These are phyloP conservation scores for Podochytrium sp. DNA, from an alignment of 192 early-diverging fungal species.

Conservation along the genomic window DNA sequence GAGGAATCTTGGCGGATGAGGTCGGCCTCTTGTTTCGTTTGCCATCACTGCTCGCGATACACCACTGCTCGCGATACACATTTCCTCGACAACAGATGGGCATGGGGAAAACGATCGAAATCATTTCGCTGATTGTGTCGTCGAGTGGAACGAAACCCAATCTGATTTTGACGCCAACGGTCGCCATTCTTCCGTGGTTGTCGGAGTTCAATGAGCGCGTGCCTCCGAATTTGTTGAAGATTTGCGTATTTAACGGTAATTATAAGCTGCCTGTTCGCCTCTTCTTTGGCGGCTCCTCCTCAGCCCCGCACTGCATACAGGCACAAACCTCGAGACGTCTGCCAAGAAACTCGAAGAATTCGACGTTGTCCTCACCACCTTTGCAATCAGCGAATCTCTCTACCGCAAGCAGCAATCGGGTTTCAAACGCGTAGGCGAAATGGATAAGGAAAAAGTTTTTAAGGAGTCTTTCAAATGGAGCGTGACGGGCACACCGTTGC, in stretches of 20 bases:
- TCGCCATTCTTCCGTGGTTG: slow-evolving; percentile 89
- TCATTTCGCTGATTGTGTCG: slow-evolving; percentile 75
- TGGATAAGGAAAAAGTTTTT: slow-evolving; percentile 65
- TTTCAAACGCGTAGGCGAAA: slow-evolving; percentile 60
- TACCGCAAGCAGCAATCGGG: slow-evolving; percentile 78
- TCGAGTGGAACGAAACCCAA: slow-evolving; percentile 69
- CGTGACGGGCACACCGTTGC: slow-evolving; percentile 89
- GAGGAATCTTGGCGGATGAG: slow-evolving; percentile 25
- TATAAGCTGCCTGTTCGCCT: too few species aligned
- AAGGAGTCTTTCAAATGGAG: slow-evolving; percentile 74
- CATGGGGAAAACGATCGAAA: slow-evolving; percentile 87
- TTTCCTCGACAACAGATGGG: too few species aligned
- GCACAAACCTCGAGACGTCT: slow-evolving; percentile 16
- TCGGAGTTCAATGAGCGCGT: slow-evolving; percentile 72
- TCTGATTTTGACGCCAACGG: slow-evolving; percentile 84
- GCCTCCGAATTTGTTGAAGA: slow-evolving; percentile 60
- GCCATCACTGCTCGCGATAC: too few species aligned
- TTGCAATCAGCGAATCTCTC: slow-evolving; percentile 74
- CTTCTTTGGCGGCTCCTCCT: neutral
- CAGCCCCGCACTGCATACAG: neutral
- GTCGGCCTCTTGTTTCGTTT: too few species aligned
- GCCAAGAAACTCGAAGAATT: slow-evolving; percentile 59
- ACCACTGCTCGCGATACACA: too few species aligned
- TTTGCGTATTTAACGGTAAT: slow-evolving; percentile 76
- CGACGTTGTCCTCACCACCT: slow-evolving; percentile 72